Evolutionary conservation across 75 land plant species (phyloP).

Genomic region (Pseudotsuga menziesii): DNA sequence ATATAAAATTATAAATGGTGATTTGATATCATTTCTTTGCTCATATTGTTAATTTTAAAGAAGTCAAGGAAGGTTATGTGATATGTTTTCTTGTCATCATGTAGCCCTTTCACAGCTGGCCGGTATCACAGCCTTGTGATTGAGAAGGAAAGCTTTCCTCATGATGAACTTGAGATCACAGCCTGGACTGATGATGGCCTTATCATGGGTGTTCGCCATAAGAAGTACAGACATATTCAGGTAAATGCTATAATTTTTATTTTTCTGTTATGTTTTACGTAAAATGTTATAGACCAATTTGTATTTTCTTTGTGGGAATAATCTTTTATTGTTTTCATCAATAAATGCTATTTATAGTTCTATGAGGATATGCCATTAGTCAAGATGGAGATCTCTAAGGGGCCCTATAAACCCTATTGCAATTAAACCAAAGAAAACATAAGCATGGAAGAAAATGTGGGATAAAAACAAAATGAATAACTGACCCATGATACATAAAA

Average conservation of each 20-base stretch:
- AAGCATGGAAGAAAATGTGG: background rate
- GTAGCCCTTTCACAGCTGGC: slow-evolving; percentile 88
- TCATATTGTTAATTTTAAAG: background rate
- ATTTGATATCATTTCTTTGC: background rate
- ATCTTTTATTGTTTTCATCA: background rate
- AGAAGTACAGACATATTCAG: slow-evolving; percentile 69
- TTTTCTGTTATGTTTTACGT: background rate
- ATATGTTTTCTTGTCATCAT: background rate
- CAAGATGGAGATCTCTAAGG: background rate
- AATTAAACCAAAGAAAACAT: background rate
- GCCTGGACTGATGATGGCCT: slow-evolving; percentile 97
- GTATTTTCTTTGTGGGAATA: background rate
- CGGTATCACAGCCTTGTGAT: slow-evolving; percentile 97
- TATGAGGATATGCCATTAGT: background rate
- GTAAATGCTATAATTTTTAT: slow-evolving; percentile 17
- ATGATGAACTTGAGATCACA: slow-evolving; percentile 77
- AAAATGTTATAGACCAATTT: background rate
- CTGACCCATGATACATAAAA: background rate
- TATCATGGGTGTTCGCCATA: slow-evolving; percentile 94
- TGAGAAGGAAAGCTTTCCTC: slow-evolving; percentile 87
- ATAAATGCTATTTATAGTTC: background rate
- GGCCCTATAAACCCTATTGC: too few species aligned
- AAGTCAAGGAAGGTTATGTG: background rate
- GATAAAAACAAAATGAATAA: background rate
- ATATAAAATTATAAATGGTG: background rate